phyloP scores from a whole-genome alignment of 768 basidiomycete genomes.

The Lactarius pseudohatsudake region DNA sequence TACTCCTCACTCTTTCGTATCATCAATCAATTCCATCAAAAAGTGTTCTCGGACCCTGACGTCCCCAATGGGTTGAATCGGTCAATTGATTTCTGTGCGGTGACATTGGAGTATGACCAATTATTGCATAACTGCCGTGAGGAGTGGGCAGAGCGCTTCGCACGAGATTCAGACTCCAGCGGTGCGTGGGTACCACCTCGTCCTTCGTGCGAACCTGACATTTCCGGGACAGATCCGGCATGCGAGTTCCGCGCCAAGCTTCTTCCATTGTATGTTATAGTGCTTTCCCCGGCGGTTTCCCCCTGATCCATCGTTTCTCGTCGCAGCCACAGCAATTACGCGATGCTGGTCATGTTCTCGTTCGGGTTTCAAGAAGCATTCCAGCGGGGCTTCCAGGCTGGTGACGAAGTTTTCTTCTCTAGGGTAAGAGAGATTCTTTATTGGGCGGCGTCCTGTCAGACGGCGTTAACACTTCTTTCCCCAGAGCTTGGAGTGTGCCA shows the following conservation, averaged over 20 bases:
- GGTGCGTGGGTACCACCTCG: conserved; percentile 13
- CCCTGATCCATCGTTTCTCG: background rate
- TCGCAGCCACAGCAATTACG: conserved; percentile 31
- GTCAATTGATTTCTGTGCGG: conserved; percentile 26
- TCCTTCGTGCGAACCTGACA: background rate
- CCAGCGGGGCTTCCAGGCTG: conserved; percentile 29
- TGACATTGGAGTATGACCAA: conserved; percentile 25
- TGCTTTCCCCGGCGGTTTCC: background rate
- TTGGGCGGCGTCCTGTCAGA: conserved; percentile 6
- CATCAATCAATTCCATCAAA: conserved; percentile 26
- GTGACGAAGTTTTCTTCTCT: conserved; percentile 34
- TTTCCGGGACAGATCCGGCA: conserved; percentile 16
- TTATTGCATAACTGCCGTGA: conserved; percentile 18
- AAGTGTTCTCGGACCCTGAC: conserved; percentile 26
- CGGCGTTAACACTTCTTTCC: conserved; percentile 1
- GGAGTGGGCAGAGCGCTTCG: conserved; percentile 28
- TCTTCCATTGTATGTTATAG: conserved; percentile 42
- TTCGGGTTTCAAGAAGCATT: conserved; percentile 44
- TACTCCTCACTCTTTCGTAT: conserved; percentile 28
- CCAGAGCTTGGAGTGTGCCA: conserved; percentile 28
- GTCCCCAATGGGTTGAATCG: conserved; percentile 25
- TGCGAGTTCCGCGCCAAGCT: conserved; percentile 29
- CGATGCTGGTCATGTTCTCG: conserved; percentile 43
- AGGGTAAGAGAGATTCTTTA: conserved; percentile 28
- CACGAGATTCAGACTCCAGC: conserved; percentile 21